A percentile compares a stretch with the other conserved stretches of the same genome.
These are phyloP conservation scores for Penicillium sp. DNA, from an alignment of 2,329 filamentous ascomycete genomes.

Conservation along the genomic window DNA sequence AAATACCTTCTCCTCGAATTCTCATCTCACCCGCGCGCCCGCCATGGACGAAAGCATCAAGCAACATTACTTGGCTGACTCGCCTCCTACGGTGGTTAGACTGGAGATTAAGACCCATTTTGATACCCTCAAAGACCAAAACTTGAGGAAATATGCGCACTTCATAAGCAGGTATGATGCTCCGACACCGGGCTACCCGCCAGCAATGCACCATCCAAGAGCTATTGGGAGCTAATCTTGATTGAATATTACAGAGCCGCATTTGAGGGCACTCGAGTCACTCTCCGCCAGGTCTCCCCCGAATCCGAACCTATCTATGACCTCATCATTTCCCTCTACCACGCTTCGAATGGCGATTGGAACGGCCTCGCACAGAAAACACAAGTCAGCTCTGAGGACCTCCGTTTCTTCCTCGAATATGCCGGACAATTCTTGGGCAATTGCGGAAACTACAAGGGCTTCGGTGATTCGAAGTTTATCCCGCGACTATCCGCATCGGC, in stretches of 20 bases:
- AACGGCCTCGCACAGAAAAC: slow-evolving; percentile 63
- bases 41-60: slow-evolving; percentile 44
- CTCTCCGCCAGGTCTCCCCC: slow-evolving; percentile 76
- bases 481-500: slow-evolving; percentile 65
- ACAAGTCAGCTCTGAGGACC: slow-evolving; percentile 61
- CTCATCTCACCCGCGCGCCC: slow-evolving; percentile 6
- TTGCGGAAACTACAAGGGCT: slow-evolving; percentile 81
- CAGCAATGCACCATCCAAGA: neutral
- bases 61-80: slow-evolving; percentile 81
- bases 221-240: slow-evolving; percentile 10
- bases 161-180: slow-evolving; percentile 70
- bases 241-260: slow-evolving; percentile 58
- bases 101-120: slow-evolving; percentile 94
- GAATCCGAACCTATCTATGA: slow-evolving; percentile 81
- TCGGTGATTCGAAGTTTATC: slow-evolving; percentile 81
- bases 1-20: slow-evolving; percentile 14
- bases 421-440: slow-evolving; percentile 77
- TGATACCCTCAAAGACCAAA: slow-evolving; percentile 54
- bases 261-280: slow-evolving; percentile 73
- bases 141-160: slow-evolving; percentile 88
- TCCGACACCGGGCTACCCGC: slow-evolving; percentile 22
- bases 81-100: slow-evolving; percentile 81
- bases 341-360: slow-evolving; percentile 68
- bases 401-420: slow-evolving; percentile 72
- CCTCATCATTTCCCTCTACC: slow-evolving; percentile 72